Evolutionary conservation across 306 rosid genomes (phyloP).

Genomic region (Sesbania bispinosa): DNA sequence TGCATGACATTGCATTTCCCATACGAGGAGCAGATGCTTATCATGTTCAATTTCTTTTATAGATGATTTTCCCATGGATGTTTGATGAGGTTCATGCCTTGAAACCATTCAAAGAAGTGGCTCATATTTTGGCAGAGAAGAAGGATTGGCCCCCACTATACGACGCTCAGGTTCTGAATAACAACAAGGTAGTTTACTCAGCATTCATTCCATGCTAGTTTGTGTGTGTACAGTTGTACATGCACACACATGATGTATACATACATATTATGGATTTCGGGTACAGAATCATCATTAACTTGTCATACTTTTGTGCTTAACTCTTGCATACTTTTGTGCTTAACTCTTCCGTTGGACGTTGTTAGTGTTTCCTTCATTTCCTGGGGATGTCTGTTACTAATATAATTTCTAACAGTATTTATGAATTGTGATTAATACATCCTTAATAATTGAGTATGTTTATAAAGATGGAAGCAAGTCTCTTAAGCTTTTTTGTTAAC

Average conservation of each 20-base stretch:
- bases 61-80: conserved; percentile 99
- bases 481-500: background rate
- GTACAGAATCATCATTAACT: background rate
- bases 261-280: background rate
- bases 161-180: conserved; percentile 51
- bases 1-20: background rate
- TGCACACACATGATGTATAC: background rate
- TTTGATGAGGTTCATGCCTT: conserved; percentile 89
- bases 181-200: conserved; percentile 60
- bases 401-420: background rate
- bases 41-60: conserved; percentile 26
- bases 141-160: conserved; percentile 83
- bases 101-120: conserved; percentile 69
- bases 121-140: conserved; percentile 73
- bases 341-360: background rate
- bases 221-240: background rate
- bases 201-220: background rate
- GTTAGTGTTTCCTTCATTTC: background rate
- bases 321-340: background rate
- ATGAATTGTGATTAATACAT: background rate
- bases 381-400: background rate
- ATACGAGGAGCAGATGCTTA: background rate
- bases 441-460: background rate
- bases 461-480: background rate
- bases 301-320: background rate